phyloP scores from a whole-genome alignment of 495 filamentous ascomycete species.

The Daldinia concentrica region DNA sequence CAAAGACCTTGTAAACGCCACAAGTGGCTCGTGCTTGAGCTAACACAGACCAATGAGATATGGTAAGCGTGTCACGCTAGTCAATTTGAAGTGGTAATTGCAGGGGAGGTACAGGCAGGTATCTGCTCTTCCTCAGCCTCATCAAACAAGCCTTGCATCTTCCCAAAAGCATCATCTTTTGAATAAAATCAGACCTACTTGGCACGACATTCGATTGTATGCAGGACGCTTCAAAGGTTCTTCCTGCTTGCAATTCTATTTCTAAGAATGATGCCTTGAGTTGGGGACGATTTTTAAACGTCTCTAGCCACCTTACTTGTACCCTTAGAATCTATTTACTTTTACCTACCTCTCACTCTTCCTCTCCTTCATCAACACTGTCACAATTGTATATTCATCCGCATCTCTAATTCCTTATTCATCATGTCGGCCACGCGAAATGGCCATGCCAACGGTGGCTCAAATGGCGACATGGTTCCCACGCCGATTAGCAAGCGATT shows the following conservation, averaged over 20 bases:
- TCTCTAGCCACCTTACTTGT: constrained; percentile 9
- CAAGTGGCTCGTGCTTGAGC: background rate
- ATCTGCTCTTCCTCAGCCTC: constrained; percentile 32
- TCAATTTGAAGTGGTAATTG: constrained; percentile 5
- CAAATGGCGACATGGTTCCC: constrained; percentile 28
- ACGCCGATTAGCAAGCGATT: constrained; percentile 67
- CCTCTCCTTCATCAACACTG: background rate
- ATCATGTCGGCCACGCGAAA: constrained; percentile 48
- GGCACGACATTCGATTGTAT: constrained; percentile 6
- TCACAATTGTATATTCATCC: constrained; percentile 8
- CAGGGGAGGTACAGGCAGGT: background rate
- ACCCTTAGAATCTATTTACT: constrained; percentile 1
- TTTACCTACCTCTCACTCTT: background rate
- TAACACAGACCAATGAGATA: background rate
- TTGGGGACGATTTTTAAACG: constrained; percentile 26
- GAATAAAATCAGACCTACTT: background rate
- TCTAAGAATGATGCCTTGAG: constrained; percentile 16
- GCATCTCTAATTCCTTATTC: background rate
- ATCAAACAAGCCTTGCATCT: constrained; percentile 27
- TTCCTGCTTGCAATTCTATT: background rate
- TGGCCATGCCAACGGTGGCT: constrained; percentile 45
- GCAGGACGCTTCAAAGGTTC: background rate
- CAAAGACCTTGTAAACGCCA: background rate
- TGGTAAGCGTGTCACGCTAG: background rate
- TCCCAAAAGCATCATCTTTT: constrained; percentile 14